phyloP scores from a whole-genome alignment of 192 early-diverging fungal genomes.

The Umbelopsis ramanniana region DNA sequence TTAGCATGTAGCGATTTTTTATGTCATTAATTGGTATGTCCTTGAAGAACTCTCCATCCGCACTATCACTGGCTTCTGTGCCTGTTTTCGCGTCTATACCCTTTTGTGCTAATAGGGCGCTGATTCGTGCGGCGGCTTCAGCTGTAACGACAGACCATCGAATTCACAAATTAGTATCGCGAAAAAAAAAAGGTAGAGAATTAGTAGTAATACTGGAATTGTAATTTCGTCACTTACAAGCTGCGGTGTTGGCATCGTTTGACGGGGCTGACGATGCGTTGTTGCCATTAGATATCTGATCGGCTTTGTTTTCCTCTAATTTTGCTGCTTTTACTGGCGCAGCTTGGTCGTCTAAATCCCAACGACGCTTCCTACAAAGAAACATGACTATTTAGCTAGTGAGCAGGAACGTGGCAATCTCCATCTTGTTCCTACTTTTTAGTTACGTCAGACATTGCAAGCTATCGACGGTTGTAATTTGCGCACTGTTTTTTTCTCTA shows the following conservation, averaged over 20 bases:
- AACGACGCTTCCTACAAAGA: constrained; percentile 41
- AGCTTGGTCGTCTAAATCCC: constrained; percentile 50
- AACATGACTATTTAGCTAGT: background rate
- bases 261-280: background rate
- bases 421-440: background rate
- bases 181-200: background rate
- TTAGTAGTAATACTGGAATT: background rate
- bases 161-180: background rate
- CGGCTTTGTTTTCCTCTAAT: constrained; percentile 11
- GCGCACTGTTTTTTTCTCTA: background rate
- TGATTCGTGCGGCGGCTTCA: constrained; percentile 56
- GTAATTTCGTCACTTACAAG: constrained; percentile 27
- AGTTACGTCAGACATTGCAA: background rate
- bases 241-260: constrained; percentile 36
- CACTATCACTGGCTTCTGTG: background rate
- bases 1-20: constrained; percentile 78
- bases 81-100: constrained; percentile 43
- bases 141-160: constrained; percentile 21
- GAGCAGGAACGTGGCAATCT: background rate
- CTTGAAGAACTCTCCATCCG: constrained; percentile 53
- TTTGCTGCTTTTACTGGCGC: constrained; percentile 20
- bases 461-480: background rate
- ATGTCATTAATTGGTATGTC: constrained; percentile 85
- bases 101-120: constrained; percentile 56
- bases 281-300: constrained; percentile 21